These are phyloP conservation scores for Aurifilum marmelostoma DNA, from an alignment of 2,329 filamentous ascomycete genomes.

Conservation along the genomic window DNA sequence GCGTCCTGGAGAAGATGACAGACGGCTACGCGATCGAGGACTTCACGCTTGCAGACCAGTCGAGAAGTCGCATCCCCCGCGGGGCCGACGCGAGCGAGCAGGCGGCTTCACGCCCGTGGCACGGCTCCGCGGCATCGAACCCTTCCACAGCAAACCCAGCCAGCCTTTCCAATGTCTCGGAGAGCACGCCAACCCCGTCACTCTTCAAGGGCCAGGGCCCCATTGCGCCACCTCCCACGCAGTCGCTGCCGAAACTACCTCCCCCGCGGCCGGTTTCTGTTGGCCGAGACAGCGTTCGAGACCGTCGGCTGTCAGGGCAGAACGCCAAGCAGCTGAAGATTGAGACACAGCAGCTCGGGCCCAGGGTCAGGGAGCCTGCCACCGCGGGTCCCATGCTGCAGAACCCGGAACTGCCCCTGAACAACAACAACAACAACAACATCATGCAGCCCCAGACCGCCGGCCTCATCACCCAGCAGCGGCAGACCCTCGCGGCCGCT, in stretches of 20 bases:
- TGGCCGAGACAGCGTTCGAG: constrained; percentile 62
- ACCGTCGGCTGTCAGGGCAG: constrained; percentile 77
- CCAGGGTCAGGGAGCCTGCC: constrained; percentile 33
- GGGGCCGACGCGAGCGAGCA: constrained; percentile 82
- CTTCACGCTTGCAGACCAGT: constrained; percentile 72
- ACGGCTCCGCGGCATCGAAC: constrained; percentile 76
- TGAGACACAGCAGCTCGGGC: constrained; percentile 63
- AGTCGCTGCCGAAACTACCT: constrained; percentile 51
- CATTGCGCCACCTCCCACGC: constrained; percentile 53
- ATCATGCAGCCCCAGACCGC: constrained; percentile 37
- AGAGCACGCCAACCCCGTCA: constrained; percentile 47
- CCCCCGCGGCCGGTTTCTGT: constrained; percentile 41
- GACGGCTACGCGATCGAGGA: constrained; percentile 81
- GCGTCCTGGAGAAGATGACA: constrained; percentile 85
- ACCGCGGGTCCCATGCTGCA: constrained; percentile 33
- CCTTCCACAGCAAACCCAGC: constrained; percentile 69
- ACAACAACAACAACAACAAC: neutral
- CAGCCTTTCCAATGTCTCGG: constrained; percentile 72
- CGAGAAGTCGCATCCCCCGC: constrained; percentile 67
- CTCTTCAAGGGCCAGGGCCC: constrained; percentile 35
- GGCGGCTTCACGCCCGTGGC: constrained; percentile 77
- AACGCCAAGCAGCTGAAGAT: constrained; percentile 86
- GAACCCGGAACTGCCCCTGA: constrained; percentile 17
- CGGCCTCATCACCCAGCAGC: constrained; percentile 46
- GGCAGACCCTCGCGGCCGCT: constrained; percentile 45